These are phyloP conservation scores for Oryza glumipatula DNA, from an alignment of 176 grass and related monocot genomes.

Conservation along the genomic window DNA sequence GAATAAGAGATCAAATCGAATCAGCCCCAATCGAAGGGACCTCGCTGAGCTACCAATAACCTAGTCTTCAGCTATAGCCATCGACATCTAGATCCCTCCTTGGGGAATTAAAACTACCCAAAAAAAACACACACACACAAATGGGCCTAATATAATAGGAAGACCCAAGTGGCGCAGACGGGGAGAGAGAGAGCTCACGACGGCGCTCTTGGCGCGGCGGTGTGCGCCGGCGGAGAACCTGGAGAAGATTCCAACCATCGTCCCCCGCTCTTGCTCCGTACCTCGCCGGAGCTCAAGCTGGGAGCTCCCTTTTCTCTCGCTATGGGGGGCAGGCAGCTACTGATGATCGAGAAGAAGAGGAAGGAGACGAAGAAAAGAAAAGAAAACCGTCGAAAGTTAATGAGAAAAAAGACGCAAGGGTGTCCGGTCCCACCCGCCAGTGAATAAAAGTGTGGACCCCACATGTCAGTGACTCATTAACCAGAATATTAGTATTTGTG, in stretches of 20 bases:
- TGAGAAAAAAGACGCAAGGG: neutral
- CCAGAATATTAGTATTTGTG: too few relatives aligned
- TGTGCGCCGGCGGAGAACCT: constrained; percentile 63
- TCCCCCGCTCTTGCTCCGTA: neutral
- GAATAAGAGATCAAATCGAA: constrained; percentile 20
- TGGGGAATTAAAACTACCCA: constrained; percentile 54
- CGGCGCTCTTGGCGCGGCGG: constrained; percentile 76
- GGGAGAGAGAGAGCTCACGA: constrained; percentile 47
- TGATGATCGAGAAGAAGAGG: constrained; percentile 6
- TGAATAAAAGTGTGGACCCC: neutral
- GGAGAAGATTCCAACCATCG: constrained; percentile 90
- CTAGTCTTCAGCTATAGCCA: constrained; percentile 30
- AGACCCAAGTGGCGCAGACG: neutral
- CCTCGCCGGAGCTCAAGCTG: constrained; percentile 26
- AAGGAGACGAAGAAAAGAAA: neutral
- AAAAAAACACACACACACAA: constrained; percentile 37
- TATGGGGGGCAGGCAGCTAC: constrained; percentile 1
- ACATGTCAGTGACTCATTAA: neutral
- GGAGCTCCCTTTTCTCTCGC: neutral
- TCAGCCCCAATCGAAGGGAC: constrained; percentile 33
- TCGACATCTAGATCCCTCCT: constrained; percentile 49
- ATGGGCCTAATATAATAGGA: constrained; percentile 17
- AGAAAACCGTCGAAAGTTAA: neutral
- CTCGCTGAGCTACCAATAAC: constrained; percentile 22
- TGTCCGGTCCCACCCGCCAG: neutral